Evolutionary conservation across 2,329 filamentous ascomycete genomes (phyloP).

Genomic region (Fusarium sp.): DNA sequence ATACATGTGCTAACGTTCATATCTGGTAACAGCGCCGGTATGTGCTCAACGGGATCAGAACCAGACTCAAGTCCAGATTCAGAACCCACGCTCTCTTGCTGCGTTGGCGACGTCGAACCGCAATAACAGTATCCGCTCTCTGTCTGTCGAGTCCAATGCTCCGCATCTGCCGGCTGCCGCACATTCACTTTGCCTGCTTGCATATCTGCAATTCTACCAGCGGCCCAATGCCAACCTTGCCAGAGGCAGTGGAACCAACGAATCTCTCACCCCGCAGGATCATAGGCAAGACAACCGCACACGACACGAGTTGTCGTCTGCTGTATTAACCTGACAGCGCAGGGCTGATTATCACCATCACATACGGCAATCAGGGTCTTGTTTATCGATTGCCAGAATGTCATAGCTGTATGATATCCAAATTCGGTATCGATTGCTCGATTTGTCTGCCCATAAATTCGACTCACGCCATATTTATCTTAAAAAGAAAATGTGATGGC

Average conservation of each 20-base stretch:
- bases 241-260: slow-evolving; percentile 33
- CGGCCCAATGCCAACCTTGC: slow-evolving; percentile 10
- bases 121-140: slow-evolving; percentile 8
- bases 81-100: slow-evolving; percentile 8
- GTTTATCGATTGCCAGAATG: slow-evolving; percentile 17
- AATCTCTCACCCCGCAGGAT: slow-evolving; percentile 35
- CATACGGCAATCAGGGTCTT: slow-evolving; percentile 7
- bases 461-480: slow-evolving; percentile 40
- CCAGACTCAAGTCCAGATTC: background rate
- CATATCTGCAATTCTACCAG: slow-evolving; percentile 26
- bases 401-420: slow-evolving; percentile 16
- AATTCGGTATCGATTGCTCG: slow-evolving; percentile 7
- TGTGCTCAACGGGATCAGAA: background rate
- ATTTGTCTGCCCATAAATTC: slow-evolving; percentile 27
- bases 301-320: slow-evolving; percentile 23
- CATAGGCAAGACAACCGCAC: slow-evolving; percentile 28
- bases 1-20: slow-evolving; percentile 17
- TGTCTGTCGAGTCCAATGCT: slow-evolving; percentile 6
- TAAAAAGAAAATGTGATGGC: slow-evolving; percentile 19
- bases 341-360: slow-evolving; percentile 27
- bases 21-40: slow-evolving; percentile 32
- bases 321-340: slow-evolving; percentile 15
- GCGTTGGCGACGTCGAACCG: slow-evolving; percentile 28
- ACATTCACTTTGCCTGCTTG: slow-evolving; percentile 16
- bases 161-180: slow-evolving; percentile 25